A percentile compares a stretch with the other conserved stretches of the same genome.
These are phyloP conservation scores for Paramecium biaurelia DNA, from an alignment of 73 alveolate species.

Conservation along the genomic window DNA sequence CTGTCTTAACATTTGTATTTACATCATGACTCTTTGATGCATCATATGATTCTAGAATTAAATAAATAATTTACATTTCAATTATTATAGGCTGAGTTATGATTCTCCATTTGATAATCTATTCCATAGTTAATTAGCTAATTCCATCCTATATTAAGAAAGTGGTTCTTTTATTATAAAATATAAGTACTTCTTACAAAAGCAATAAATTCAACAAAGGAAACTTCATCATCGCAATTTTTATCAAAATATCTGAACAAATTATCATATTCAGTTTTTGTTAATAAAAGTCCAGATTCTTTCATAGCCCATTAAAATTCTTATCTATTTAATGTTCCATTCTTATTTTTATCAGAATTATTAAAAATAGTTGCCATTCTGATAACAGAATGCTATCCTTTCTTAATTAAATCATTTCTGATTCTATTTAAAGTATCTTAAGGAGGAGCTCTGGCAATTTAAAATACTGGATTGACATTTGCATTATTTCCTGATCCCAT, in stretches of 20 bases:
- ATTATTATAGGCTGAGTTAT: not conserved
- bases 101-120: not conserved
- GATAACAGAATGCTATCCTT: conserved; percentile 78
- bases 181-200: conserved; percentile 42
- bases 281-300: conserved; percentile 76
- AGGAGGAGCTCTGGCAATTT: conserved; percentile 72
- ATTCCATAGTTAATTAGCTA: not conserved
- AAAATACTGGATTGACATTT: conserved; percentile 82
- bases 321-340: conserved; percentile 58
- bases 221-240: conserved; percentile 69
- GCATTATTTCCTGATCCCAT: conserved; percentile 87
- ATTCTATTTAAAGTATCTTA: conserved; percentile 67
- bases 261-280: conserved; percentile 74
- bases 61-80: not conserved
- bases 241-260: conserved; percentile 74
- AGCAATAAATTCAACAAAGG: conserved; percentile 53
- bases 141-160: not conserved
- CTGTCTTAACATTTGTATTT: conserved; percentile 65
- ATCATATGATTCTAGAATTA: conserved; percentile 56
- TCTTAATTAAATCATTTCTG: conserved; percentile 60
- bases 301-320: conserved; percentile 81
- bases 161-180: not conserved
- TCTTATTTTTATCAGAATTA: conserved; percentile 50
- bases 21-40: conserved; percentile 67
- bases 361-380: conserved; percentile 67